Conservation (phyloP, 768 basidiomycete species). For the Coprinellus micaceus region DNA sequence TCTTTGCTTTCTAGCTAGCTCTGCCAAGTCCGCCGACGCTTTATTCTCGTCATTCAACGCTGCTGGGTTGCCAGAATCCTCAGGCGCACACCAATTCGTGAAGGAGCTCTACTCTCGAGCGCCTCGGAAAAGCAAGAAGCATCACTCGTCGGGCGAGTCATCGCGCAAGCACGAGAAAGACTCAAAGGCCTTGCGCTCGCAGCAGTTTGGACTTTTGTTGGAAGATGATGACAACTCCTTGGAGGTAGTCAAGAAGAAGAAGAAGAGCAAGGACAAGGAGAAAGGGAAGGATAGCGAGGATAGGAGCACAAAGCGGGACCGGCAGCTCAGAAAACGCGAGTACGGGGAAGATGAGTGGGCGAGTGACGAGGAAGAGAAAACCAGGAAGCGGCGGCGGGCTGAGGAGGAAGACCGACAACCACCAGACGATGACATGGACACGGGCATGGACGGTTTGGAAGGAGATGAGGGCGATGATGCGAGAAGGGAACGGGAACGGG, state of each 20-base stretch:
- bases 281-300: no score
- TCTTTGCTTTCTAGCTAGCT: constrained; percentile 52
- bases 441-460: neutral
- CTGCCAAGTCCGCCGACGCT: constrained; percentile 75
- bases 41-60: constrained; percentile 73
- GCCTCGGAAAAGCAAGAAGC: constrained; percentile 76
- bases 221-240: constrained; percentile 63
- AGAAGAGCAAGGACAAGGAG: constrained; percentile 33
- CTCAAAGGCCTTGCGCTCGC: constrained; percentile 60
- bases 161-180: constrained; percentile 72
- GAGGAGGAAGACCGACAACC: constrained; percentile 34
- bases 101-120: constrained; percentile 70
- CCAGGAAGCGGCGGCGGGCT: constrained; percentile 57
- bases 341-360: constrained; percentile 83
- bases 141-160: constrained; percentile 35
- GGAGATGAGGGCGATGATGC: constrained; percentile 59
- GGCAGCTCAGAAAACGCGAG: constrained; percentile 75
- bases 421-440: constrained; percentile 22
- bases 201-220: constrained; percentile 78
- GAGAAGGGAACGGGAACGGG: constrained; percentile 66
- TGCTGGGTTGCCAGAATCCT: constrained; percentile 77
- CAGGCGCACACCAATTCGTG: constrained; percentile 79
- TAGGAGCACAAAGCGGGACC: constrained; percentile 36
- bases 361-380: constrained; percentile 82
- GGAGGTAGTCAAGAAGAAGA: constrained; percentile 40